A percentile compares a stretch with the other conserved stretches of the same genome.
These are phyloP conservation scores for Tanacetum coccineum DNA, from an alignment of 129 eudicot genomes.

Conservation along the genomic window DNA sequence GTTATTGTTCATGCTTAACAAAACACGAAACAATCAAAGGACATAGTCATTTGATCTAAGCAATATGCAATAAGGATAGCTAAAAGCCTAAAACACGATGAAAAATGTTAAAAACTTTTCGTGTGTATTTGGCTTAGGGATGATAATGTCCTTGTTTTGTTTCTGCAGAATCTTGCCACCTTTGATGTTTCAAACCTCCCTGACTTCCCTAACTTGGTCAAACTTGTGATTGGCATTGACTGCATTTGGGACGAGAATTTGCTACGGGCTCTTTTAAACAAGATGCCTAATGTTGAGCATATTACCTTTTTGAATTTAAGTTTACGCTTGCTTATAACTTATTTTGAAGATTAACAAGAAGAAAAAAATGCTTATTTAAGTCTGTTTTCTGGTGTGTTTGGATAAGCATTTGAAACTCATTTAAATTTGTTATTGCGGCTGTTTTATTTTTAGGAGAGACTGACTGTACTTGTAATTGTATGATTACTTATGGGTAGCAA, in stretches of 20 bases:
- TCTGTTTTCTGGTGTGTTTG: neutral
- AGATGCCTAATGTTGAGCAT: conserved; percentile 33
- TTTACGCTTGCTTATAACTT: neutral
- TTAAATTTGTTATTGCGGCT: too few species aligned
- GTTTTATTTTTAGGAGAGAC: too few species aligned
- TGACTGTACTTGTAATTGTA: too few species aligned
- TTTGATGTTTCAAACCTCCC: conserved; percentile 9
- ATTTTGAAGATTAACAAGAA: too few species aligned
- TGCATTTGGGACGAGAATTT: conserved; percentile 3
- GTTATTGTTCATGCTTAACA: neutral
- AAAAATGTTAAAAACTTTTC: neutral
- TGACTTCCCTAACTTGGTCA: conserved; percentile 22
- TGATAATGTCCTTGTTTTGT: neutral
- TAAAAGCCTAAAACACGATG: too few species aligned
- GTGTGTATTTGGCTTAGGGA: neutral
- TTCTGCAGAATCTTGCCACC: neutral
- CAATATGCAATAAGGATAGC: too few species aligned
- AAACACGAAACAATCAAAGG: too few species aligned
- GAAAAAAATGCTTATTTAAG: too few species aligned
- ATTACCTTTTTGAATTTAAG: conserved; percentile 27
- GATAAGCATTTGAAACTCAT: too few species aligned
- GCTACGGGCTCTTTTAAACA: conserved; percentile 7
- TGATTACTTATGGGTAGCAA: too few species aligned
- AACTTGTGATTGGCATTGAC: conserved; percentile 15
- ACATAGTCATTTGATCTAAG: neutral